Evolutionary conservation across 192 early-diverging fungal genomes (phyloP).

Genomic region (Irineochytrium annulatum): DNA sequence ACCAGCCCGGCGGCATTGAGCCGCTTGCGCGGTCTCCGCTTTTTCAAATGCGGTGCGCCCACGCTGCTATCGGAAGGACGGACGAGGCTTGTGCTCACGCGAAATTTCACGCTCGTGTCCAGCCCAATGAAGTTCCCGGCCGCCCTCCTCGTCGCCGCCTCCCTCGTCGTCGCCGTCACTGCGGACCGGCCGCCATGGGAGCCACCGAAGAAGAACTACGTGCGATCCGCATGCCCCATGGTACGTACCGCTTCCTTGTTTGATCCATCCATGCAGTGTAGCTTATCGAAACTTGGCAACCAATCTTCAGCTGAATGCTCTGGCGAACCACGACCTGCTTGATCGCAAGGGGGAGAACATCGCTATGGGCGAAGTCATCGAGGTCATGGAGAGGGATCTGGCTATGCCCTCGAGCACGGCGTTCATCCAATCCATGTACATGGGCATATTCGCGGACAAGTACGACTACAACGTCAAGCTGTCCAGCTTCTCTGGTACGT

Average conservation of each 20-base stretch:
- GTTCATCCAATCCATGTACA: neutral
- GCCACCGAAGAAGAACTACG: neutral
- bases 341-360: neutral
- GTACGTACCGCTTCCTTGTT: neutral
- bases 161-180: neutral
- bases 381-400: neutral
- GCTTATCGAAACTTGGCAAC: neutral
- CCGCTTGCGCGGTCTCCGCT: too few relatives aligned
- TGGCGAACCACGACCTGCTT: neutral
- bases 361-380: conserved; percentile 1
- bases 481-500: conserved; percentile 1
- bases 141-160: neutral
- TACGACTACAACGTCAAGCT: neutral
- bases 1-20: too few relatives aligned
- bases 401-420: neutral
- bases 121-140: neutral
- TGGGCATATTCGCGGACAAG: neutral
- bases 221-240: neutral
- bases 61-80: too few relatives aligned
- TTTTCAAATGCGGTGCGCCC: too few relatives aligned
- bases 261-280: neutral
- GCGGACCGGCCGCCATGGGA: neutral
- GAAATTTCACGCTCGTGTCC: too few relatives aligned
- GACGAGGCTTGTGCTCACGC: too few relatives aligned
- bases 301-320: neutral